phyloP scores from a whole-genome alignment of 2,329 filamentous ascomycete genomes.

The Grosmannia clavigera region DNA sequence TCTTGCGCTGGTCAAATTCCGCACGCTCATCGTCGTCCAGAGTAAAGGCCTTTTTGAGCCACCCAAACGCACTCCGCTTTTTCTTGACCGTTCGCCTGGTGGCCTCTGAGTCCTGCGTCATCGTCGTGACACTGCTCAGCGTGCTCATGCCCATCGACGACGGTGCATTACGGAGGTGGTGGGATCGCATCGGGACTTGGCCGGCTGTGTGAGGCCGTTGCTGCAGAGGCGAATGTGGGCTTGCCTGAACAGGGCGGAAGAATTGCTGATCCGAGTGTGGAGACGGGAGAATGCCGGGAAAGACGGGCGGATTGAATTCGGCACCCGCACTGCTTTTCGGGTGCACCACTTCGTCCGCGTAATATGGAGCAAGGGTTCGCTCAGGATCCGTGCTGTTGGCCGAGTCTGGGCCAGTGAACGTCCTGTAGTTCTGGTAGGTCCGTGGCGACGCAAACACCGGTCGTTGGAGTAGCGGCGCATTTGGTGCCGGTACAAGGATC shows the following conservation, averaged over 20 bases:
- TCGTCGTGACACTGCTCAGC: slow-evolving; percentile 40
- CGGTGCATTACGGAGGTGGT: slow-evolving; percentile 35
- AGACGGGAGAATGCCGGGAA: slow-evolving; percentile 29
- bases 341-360: background rate
- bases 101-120: slow-evolving; percentile 27
- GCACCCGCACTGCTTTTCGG: slow-evolving; percentile 16
- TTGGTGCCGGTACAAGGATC: slow-evolving; percentile 38
- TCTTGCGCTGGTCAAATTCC: slow-evolving; percentile 44
- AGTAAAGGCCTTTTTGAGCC: slow-evolving; percentile 56
- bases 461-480: slow-evolving; percentile 22
- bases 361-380: slow-evolving; percentile 15
- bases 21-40: slow-evolving; percentile 51
- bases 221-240: slow-evolving; percentile 51
- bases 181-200: slow-evolving; percentile 19
- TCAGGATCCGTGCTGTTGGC: slow-evolving; percentile 37
- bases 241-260: slow-evolving; percentile 50
- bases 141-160: slow-evolving; percentile 46
- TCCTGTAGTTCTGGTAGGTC: slow-evolving; percentile 18
- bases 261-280: slow-evolving; percentile 42
- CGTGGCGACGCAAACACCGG: slow-evolving; percentile 17
- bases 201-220: slow-evolving; percentile 44
- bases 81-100: slow-evolving; percentile 38
- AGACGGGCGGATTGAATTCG: slow-evolving; percentile 24
- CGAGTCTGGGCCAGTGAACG: slow-evolving; percentile 27
- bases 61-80: slow-evolving; percentile 55